Conservation (phyloP, 371 early-diverging fungal species). For the Scutellospora calospora region DNA sequence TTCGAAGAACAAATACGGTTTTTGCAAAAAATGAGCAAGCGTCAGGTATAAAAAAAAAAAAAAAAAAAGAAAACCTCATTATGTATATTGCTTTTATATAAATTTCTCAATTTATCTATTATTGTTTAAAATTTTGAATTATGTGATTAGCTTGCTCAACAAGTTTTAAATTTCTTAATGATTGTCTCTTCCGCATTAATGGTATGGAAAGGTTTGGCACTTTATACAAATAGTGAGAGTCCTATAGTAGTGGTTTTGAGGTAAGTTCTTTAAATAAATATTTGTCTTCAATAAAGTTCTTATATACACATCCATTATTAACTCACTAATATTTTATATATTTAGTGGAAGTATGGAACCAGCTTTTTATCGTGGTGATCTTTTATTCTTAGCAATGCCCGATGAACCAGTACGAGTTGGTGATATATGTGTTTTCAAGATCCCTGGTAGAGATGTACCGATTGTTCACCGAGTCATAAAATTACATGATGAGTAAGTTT, state of each 20-base stretch:
- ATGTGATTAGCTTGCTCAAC: conserved; percentile 39
- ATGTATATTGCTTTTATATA: background rate
- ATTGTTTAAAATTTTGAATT: background rate
- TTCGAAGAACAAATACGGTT: conserved; percentile 41
- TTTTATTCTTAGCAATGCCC: conserved; percentile 87
- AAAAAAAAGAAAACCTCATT: conserved; percentile 34
- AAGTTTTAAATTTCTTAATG: conserved; percentile 79
- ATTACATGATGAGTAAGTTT: conserved; percentile 79
- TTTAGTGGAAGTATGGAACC: conserved; percentile 98
- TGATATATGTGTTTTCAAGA: conserved; percentile 97
- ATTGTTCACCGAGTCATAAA: conserved; percentile 98
- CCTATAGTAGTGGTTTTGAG: conserved; percentile 98
- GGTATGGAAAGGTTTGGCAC: conserved; percentile 94
- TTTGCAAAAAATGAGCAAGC: conserved; percentile 38
- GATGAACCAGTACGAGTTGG: conserved; percentile 82
- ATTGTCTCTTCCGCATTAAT: conserved; percentile 93
- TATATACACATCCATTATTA: background rate
- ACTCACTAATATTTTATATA: conserved; percentile 39
- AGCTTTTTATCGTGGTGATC: conserved; percentile 97
- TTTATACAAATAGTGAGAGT: conserved; percentile 92
- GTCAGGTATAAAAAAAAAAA: conserved; percentile 20
- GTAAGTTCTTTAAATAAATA: conserved; percentile 49
- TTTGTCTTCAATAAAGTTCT: background rate
- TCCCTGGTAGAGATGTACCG: conserved; percentile 92
- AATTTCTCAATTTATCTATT: background rate